Percentiles rank a stretch among this genome's conserved stretches.
Evolutionary conservation across 257 asterid species (phyloP).

Genomic region (Catharanthus roseus): DNA sequence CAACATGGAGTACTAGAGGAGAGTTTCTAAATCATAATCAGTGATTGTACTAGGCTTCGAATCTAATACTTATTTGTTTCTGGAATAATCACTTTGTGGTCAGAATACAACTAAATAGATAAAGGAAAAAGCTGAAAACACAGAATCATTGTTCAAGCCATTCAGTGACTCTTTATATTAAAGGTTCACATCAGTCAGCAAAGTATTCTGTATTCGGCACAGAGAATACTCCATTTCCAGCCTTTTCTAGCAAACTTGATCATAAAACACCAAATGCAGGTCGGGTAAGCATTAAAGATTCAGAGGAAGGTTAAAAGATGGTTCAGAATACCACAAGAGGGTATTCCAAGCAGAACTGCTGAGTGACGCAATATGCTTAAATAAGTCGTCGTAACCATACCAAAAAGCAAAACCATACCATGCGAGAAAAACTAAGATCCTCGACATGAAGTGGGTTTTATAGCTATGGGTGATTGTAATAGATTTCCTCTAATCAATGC

Average conservation of each 20-base stretch:
- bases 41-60: neutral
- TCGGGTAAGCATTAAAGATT: neutral
- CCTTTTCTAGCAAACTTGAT: neutral
- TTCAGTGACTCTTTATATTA: neutral
- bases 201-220: neutral
- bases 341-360: neutral
- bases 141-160: neutral
- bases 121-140: neutral
- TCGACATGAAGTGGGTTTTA: too few relatives aligned
- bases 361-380: neutral
- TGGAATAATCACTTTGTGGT: neutral
- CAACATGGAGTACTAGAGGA: neutral
- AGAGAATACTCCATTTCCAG: neutral
- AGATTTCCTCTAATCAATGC: neutral
- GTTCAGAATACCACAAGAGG: neutral
- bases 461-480: neutral
- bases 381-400: neutral
- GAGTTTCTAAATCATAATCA: too few relatives aligned
- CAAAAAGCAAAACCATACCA: neutral
- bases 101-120: neutral
- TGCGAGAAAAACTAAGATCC: too few relatives aligned
- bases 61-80: neutral
- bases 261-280: neutral
- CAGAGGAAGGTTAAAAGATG: neutral
- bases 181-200: neutral